Percentiles rank a stretch among this genome's conserved stretches.
Conservation (phyloP, 2,329 filamentous ascomycete genomes). For the Paecilomyces niveus region DNA sequence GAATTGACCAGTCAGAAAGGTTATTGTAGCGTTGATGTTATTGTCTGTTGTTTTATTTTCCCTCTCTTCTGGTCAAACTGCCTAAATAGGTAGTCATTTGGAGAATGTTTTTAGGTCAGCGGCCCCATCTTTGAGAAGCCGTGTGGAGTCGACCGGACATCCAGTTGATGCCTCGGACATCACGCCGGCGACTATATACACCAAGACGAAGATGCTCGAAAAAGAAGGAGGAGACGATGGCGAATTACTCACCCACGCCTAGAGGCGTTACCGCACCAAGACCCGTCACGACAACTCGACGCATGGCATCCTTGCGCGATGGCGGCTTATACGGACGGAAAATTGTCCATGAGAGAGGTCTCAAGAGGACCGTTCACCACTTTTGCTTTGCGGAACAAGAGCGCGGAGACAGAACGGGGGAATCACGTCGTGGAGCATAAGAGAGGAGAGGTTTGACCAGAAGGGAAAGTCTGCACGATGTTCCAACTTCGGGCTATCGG, state of each 20-base stretch:
- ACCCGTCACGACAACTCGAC: slow-evolving; percentile 75
- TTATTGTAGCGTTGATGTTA: neutral
- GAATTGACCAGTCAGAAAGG: neutral
- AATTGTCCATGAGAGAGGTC: neutral
- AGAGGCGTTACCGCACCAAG: slow-evolving; percentile 77
- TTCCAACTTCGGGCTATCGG: slow-evolving; percentile 2
- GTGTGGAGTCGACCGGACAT: neutral
- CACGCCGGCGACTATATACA: neutral
- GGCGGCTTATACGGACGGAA: neutral
- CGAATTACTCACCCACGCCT: slow-evolving; percentile 55
- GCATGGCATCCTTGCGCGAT: slow-evolving; percentile 26
- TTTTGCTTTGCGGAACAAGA: too few relatives aligned
- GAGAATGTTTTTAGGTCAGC: neutral
- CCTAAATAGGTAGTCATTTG: slow-evolving; percentile 5
- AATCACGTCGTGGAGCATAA: too few relatives aligned
- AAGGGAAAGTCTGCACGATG: slow-evolving; percentile 34
- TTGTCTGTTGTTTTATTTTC: neutral
- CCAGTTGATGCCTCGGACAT: neutral
- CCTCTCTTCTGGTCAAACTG: slow-evolving; percentile 1
- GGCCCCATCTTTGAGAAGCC: neutral
- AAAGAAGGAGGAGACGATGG: slow-evolving; percentile 3
- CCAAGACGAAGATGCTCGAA: neutral
- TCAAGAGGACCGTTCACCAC: too few relatives aligned
- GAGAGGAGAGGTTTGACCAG: slow-evolving; percentile 11
- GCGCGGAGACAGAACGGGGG: too few relatives aligned